Percentiles rank a stretch among this genome's conserved stretches.
Conservation (phyloP, 805 yeast species). For the Saccharomyces mikatae region DNA sequence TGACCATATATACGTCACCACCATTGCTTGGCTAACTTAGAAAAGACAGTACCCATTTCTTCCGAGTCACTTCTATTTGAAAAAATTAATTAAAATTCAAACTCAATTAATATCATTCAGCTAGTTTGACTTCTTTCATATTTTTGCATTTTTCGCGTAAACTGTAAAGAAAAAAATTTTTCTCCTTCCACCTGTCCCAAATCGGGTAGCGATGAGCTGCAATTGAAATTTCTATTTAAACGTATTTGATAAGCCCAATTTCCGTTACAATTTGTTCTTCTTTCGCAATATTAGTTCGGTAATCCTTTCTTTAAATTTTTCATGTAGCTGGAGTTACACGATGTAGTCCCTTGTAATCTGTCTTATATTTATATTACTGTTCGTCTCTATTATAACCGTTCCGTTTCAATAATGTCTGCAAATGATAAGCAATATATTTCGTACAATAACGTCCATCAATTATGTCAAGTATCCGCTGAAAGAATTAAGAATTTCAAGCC, state of each 20-base stretch:
- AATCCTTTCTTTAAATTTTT: neutral
- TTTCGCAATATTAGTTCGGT: neutral
- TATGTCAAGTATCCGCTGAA: conserved; percentile 56
- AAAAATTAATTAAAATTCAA: neutral
- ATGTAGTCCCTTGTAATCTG: neutral
- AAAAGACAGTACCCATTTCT: neutral
- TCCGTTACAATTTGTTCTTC: neutral
- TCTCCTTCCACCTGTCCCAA: neutral
- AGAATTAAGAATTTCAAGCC: conserved; percentile 67
- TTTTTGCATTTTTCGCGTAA: neutral
- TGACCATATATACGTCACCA: neutral
- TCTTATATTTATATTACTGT: neutral
- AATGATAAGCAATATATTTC: conserved; percentile 60
- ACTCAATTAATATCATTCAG: neutral
- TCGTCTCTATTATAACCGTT: neutral
- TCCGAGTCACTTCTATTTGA: neutral
- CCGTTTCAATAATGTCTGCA: conserved; percentile 16
- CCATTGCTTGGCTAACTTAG: neutral
- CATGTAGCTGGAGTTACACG: neutral
- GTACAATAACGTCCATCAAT: conserved; percentile 72
- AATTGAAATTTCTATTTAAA: neutral
- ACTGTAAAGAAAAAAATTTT: neutral
- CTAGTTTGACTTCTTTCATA: neutral
- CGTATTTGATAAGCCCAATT: neutral
- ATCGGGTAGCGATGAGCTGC: neutral